phyloP scores from a whole-genome alignment of 257 asterid genomes.

The Przewalskia tangutica region DNA sequence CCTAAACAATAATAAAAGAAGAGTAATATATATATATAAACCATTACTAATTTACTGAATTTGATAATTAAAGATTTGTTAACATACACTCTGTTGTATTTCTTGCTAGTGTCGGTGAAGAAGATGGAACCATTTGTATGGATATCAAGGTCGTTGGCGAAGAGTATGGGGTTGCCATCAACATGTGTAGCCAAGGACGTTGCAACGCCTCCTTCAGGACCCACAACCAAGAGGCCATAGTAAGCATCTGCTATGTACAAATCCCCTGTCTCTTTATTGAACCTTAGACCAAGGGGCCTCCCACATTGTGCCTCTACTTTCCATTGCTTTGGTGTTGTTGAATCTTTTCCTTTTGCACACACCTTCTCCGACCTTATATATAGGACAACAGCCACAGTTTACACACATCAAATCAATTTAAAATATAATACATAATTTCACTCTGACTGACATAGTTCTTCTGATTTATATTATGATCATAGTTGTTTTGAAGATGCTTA shows the following conservation, averaged over 20 bases:
- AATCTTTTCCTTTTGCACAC: slow-evolving; percentile 53
- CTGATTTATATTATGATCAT: not conserved
- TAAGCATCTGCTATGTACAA: slow-evolving; percentile 89
- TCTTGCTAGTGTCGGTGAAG: slow-evolving; percentile 86
- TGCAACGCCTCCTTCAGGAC: slow-evolving; percentile 69
- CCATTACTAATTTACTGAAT: not conserved
- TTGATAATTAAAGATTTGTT: not conserved
- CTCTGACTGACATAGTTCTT: too few relatives aligned
- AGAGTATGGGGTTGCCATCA: slow-evolving; percentile 60
- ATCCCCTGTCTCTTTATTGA: slow-evolving; percentile 49
- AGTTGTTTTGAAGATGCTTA: slow-evolving; percentile 8
- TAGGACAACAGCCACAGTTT: not conserved
- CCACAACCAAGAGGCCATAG: slow-evolving; percentile 65
- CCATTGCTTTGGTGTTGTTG: slow-evolving; percentile 78
- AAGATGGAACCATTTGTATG: slow-evolving; percentile 76
- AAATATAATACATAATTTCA: too few relatives aligned
- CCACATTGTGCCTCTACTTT: slow-evolving; percentile 63
- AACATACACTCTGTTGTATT: slow-evolving; percentile 68
- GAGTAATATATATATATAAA: not conserved
- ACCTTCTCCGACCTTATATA: slow-evolving; percentile 48
- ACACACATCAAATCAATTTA: not conserved
- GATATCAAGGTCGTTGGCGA: slow-evolving; percentile 86
- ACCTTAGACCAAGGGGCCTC: slow-evolving; percentile 80
- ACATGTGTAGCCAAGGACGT: slow-evolving; percentile 55
- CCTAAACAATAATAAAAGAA: slow-evolving; percentile 21